These are phyloP conservation scores for Termitomyces sp. DNA, from an alignment of 768 basidiomycete genomes.

Conservation along the genomic window DNA sequence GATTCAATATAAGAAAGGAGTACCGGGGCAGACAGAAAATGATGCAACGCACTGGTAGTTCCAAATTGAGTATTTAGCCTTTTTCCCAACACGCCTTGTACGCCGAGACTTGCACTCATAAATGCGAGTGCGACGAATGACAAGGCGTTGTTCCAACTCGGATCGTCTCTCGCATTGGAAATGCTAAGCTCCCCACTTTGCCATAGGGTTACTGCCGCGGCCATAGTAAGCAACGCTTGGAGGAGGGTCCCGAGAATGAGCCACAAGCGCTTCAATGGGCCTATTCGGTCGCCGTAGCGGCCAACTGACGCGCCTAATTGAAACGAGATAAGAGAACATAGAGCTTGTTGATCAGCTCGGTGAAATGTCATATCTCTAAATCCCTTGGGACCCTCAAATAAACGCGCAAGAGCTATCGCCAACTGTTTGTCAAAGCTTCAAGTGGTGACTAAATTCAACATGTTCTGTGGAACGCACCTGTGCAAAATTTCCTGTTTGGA, in stretches of 20 bases:
- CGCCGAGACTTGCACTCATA: conserved; percentile 76
- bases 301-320: conserved; percentile 70
- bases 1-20: background rate
- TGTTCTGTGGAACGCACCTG: conserved; percentile 40
- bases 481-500: conserved; percentile 76
- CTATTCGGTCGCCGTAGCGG: conserved; percentile 74
- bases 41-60: conserved; percentile 55
- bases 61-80: conserved; percentile 75
- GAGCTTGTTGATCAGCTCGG: conserved; percentile 76
- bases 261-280: conserved; percentile 71
- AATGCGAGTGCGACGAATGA: conserved; percentile 73
- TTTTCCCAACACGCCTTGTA: conserved; percentile 89
- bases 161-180: conserved; percentile 48
- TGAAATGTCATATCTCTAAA: conserved; percentile 60
- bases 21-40: background rate
- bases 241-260: conserved; percentile 64
- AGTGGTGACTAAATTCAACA: background rate
- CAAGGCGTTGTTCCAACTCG: conserved; percentile 63
- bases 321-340: conserved; percentile 75
- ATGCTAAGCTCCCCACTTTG: conserved; percentile 55
- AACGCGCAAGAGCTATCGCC: conserved; percentile 72
- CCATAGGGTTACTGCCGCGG: conserved; percentile 66
- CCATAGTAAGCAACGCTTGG: conserved; percentile 75
- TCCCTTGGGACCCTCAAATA: conserved; percentile 51
- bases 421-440: conserved; percentile 37